Conservation (phyloP, 257 asterid species). For the Cordia subcordata region DNA sequence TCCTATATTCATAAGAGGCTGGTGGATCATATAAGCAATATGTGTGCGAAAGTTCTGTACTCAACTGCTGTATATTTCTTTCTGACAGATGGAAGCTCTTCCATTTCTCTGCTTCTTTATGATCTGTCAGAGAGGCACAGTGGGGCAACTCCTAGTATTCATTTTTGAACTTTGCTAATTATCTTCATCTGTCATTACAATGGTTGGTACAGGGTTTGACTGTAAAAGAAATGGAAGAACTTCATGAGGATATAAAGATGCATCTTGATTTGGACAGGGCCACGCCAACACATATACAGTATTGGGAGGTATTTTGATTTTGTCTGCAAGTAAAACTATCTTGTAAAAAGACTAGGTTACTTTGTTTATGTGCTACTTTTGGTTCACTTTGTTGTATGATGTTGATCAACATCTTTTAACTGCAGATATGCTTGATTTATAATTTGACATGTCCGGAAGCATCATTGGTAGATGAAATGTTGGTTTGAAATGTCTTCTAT, state of each 20-base stretch:
- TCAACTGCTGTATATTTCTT: too few relatives aligned
- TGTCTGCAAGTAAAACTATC: neutral
- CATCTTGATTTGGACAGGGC: constrained; percentile 88
- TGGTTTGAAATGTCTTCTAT: neutral
- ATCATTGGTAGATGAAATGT: neutral
- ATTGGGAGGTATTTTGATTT: constrained; percentile 69
- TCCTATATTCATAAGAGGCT: too few relatives aligned
- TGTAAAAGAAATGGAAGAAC: constrained; percentile 89
- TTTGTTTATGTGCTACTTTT: neutral
- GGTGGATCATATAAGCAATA: too few relatives aligned
- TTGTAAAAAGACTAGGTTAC: neutral
- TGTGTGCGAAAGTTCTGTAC: too few relatives aligned
- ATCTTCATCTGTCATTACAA: neutral
- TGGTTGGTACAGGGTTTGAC: constrained; percentile 58
- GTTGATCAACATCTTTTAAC: too few relatives aligned
- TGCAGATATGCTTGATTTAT: too few relatives aligned
- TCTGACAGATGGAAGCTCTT: too few relatives aligned
- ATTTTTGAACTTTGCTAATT: constrained; percentile 1
- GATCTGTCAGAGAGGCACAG: too few relatives aligned
- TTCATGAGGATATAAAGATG: constrained; percentile 85
- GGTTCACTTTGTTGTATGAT: too few relatives aligned
- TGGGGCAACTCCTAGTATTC: neutral
- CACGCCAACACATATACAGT: constrained; percentile 68
- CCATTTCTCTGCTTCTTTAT: too few relatives aligned
- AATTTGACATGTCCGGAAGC: neutral